These are phyloP conservation scores for Cyclaneusma minus DNA, from an alignment of 2,329 filamentous ascomycete genomes.

Conservation along the genomic window DNA sequence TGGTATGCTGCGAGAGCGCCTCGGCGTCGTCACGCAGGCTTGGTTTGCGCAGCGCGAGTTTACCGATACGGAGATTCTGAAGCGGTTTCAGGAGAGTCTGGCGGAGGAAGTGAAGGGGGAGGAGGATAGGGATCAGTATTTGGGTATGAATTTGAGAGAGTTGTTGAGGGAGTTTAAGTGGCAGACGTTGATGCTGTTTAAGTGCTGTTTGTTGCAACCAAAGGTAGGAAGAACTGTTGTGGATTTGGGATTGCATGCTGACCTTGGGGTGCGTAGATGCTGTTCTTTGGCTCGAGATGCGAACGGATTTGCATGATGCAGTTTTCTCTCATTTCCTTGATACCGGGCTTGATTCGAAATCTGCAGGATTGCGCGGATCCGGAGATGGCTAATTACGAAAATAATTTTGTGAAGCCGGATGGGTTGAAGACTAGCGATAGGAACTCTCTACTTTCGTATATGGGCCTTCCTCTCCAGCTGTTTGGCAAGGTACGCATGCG, in stretches of 20 bases:
- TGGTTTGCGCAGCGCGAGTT: slow-evolving; percentile 97
- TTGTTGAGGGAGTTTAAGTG: slow-evolving; percentile 88
- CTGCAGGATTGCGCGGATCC: slow-evolving; percentile 94
- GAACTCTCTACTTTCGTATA: slow-evolving; percentile 76
- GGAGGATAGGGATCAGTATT: slow-evolving; percentile 67
- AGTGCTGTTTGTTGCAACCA: slow-evolving; percentile 83
- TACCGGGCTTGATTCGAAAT: slow-evolving; percentile 79
- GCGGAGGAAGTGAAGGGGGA: slow-evolving; percentile 49
- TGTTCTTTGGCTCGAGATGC: slow-evolving; percentile 95
- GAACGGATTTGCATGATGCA: slow-evolving; percentile 96
- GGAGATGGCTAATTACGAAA: slow-evolving; percentile 73
- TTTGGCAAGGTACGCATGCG: slow-evolving; percentile 59
- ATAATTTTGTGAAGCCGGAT: slow-evolving; percentile 59
- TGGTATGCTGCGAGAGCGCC: slow-evolving; percentile 75
- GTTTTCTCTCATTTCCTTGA: slow-evolving; percentile 88
- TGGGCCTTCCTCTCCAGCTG: slow-evolving; percentile 87
- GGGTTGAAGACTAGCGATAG: slow-evolving; percentile 86
- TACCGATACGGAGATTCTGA: slow-evolving; percentile 75
- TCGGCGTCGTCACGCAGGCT: slow-evolving; percentile 80
- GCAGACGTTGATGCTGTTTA: slow-evolving; percentile 86
- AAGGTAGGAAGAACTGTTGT: slow-evolving; percentile 43
- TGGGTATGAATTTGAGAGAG: slow-evolving; percentile 78
- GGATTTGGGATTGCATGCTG: slow-evolving; percentile 1
- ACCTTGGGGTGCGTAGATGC: slow-evolving; percentile 46
- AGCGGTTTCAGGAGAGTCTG: slow-evolving; percentile 82